Base-by-base conservation (phyloP, 2,329 filamentous ascomycete genomes). In the Chrysosphaeria jannelii region DNA sequence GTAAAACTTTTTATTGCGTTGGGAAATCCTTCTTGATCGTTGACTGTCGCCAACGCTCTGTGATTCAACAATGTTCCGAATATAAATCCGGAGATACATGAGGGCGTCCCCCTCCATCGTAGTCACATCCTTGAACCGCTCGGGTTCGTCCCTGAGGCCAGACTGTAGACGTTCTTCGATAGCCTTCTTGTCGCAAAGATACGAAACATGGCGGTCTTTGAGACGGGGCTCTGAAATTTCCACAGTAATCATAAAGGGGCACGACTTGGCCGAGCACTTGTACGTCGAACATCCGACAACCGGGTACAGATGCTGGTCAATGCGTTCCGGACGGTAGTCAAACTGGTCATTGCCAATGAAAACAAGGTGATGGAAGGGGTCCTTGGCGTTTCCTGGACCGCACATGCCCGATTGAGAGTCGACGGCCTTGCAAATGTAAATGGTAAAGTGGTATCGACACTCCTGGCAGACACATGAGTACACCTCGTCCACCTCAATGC, bases 1-100 rank as follows among this genome's bases (percentile, higher is more conserved):
- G 13, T 41, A 40, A 25, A 61, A 62, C 9, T 51, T 47, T 34
- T 60, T 61, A 31, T 63, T 63, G 2, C 56, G 41, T 25, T 52
- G 53, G 3, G 55, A 54, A 17, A 63, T 58, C 23, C 41, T 51
- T 21, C 27, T 27, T 8, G 25, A 28, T 7, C 17, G 22, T 10
- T 27, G 30, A 6, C 19, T 23, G 8, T 25, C 25, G 3, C 14
- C 5, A 5, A 23, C 28, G 13, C 50, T 40, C 1, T 38, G 37
- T 3, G 38, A 36, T 1, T 47, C 42, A 3, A 53, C 40, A 5
- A 53, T 40, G 27, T 62, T 54, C 15, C 45, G 48, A 4, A 60
- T 37, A 23, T 61, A 62, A 5, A 47, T 49, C 26, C 50, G 47
- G 4, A 62, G 36, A 8, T 53, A 55, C 5, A 34, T 24, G 3